These are phyloP conservation scores for Tylopilus sp. DNA, from an alignment of 1,284 basidiomycete species.

Conservation along the genomic window DNA sequence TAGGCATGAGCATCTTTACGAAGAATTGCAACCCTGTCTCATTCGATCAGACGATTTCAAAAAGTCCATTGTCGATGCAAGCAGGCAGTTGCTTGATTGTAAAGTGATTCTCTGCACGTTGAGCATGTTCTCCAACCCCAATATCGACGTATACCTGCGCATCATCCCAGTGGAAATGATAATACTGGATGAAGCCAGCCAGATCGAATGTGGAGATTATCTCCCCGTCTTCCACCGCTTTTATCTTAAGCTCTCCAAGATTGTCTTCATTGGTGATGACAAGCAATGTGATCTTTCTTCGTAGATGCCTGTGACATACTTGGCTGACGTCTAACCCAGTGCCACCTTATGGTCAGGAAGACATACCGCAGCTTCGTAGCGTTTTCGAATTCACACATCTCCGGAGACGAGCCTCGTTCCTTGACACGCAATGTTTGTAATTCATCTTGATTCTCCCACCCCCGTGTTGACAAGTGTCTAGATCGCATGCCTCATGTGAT, in stretches of 20 bases:
- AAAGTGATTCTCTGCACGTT: conserved; percentile 60
- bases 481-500: conserved; percentile 54
- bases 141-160: conserved; percentile 34
- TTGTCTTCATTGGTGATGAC: conserved; percentile 74
- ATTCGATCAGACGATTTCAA: conserved; percentile 52
- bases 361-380: conserved; percentile 39
- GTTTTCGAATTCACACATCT: conserved; percentile 49
- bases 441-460: neutral
- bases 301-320: neutral
- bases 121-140: conserved; percentile 42
- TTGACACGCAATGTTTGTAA: conserved; percentile 46
- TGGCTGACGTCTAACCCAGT: conserved; percentile 35
- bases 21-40: conserved; percentile 41
- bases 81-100: conserved; percentile 38
- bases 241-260: conserved; percentile 48
- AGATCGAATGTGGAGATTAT: conserved; percentile 64
- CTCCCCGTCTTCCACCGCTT: conserved; percentile 50
- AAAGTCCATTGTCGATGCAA: conserved; percentile 10
- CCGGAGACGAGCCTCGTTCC: conserved; percentile 31
- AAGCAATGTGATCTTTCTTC: conserved; percentile 58
- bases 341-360: conserved; percentile 49
- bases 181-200: conserved; percentile 67
- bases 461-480: conserved; percentile 19
- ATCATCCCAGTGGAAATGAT: conserved; percentile 49
- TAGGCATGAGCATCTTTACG: conserved; percentile 77